Evolutionary conservation across 768 basidiomycete genomes (phyloP), one percentile per base, ranked within the genome.

Genomic region (Daedaleopsis nitida): DNA sequence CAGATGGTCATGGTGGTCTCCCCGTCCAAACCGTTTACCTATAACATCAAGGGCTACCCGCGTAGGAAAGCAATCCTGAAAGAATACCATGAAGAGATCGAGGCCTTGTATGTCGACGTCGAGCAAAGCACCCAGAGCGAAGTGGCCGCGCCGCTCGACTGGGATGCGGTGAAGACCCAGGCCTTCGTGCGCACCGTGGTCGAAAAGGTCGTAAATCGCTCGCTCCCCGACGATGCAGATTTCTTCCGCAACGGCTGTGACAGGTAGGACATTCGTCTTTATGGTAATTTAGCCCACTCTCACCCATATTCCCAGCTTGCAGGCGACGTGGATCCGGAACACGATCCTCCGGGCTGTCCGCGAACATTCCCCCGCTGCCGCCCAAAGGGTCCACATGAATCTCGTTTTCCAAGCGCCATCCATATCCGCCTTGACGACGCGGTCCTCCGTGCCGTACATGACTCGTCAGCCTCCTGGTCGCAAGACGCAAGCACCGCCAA

Each of bases 231-330:
- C 58, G 65, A 70, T 7, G 77, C 73, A 19, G 76, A 79, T 48
- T 61, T 81, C 24, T 79, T 80, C 60, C 71, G 76, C 45, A 59
- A 71, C 38, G 79, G 79, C 4, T 77, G 77, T 48, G 77, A 80
- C 57, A 78, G 77, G 76, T 78, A 52, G 17, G 16, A 1, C 5
- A 16, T 14, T 17, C 32, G n/a, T 12, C 5, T 17, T 19, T 13
- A 17, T 12, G 12, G 11, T 21, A 6, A 16, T 6, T 5, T 19
- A 5, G 27, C 7, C 7, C 3, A 32, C 27, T 21, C 16, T 8
- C 24, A 14, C 4, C 39, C 24, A 27, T 9, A 52, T 17, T 7
- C 10, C 6, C 14, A 75, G 74, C 58, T 52, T 75, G 17, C 72
- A 73, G 50, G 74, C 74, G 12, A 73, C 72, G 9, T 72, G 66